Conservation (phyloP, 2,329 filamentous ascomycete species). For the Proliferodiscus dingleyae region DNA sequence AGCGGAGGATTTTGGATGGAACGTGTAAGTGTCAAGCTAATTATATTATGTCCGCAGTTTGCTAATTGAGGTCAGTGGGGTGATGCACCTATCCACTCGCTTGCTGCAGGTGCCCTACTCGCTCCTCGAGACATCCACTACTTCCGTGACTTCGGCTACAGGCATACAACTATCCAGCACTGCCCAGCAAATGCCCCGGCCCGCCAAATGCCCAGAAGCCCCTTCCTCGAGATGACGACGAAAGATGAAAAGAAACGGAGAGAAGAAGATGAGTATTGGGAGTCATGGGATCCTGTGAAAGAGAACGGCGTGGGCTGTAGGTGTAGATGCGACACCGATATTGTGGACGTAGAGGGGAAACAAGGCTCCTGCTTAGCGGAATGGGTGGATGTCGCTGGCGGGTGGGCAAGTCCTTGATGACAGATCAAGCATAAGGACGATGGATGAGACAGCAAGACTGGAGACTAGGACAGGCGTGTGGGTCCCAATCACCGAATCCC, state of each 20-base stretch:
- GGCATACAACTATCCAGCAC: conserved; percentile 98
- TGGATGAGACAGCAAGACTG: not conserved
- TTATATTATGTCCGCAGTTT: conserved; percentile 1
- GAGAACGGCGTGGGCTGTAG: conserved; percentile 96
- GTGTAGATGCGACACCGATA: conserved; percentile 94
- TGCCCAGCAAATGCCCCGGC: conserved; percentile 93
- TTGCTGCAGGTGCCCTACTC: conserved; percentile 85
- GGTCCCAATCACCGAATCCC: not conserved
- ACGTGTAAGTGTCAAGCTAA: conserved; percentile 55
- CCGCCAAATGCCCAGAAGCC: conserved; percentile 74
- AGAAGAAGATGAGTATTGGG: conserved; percentile 97
- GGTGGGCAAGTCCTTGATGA: conserved; percentile 59
- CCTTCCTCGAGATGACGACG: conserved; percentile 78
- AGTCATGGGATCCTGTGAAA: conserved; percentile 76
- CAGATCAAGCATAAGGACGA: not conserved
- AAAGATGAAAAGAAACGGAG: conserved; percentile 74
- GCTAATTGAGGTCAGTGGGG: conserved; percentile 66
- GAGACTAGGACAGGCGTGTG: conserved; percentile 3
- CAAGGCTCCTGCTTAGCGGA: conserved; percentile 91
- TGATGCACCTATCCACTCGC: conserved; percentile 95
- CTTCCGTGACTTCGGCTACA: conserved; percentile 97
- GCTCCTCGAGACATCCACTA: conserved; percentile 86
- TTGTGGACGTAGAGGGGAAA: conserved; percentile 96
- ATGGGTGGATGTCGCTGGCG: conserved; percentile 96
- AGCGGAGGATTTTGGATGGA: conserved; percentile 99